These are phyloP conservation scores for Aspergillus novofumigatus DNA, from an alignment of 2,329 filamentous ascomycete species.

Conservation along the genomic window DNA sequence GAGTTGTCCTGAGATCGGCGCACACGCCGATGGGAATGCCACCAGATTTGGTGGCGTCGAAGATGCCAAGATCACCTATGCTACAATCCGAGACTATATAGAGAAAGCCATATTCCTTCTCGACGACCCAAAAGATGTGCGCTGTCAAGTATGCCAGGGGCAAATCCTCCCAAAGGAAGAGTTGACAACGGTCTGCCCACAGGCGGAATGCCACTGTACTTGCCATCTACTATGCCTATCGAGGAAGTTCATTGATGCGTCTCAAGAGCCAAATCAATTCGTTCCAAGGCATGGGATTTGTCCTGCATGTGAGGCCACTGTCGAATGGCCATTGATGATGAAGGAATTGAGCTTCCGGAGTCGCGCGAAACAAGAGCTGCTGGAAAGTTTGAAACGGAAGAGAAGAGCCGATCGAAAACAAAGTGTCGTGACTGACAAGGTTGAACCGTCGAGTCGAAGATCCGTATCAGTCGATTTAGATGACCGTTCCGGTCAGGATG, in stretches of 20 bases:
- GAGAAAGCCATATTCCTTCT: slow-evolving; percentile 49
- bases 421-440: background rate
- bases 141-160: slow-evolving; percentile 50
- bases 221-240: slow-evolving; percentile 58
- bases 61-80: slow-evolving; percentile 52
- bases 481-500: slow-evolving; percentile 13
- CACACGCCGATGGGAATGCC: slow-evolving; percentile 11
- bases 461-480: slow-evolving; percentile 9
- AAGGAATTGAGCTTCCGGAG: slow-evolving; percentile 74
- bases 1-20: slow-evolving; percentile 13
- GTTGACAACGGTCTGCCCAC: slow-evolving; percentile 51
- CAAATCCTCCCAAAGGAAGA: slow-evolving; percentile 34
- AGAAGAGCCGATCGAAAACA: slow-evolving; percentile 34
- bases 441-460: background rate
- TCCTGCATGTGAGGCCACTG: slow-evolving; percentile 59
- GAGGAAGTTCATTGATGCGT: slow-evolving; percentile 45
- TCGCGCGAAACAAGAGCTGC: slow-evolving; percentile 66
- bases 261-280: slow-evolving; percentile 41
- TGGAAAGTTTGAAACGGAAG: slow-evolving; percentile 59
- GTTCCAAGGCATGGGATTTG: slow-evolving; percentile 68
- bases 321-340: slow-evolving; percentile 74
- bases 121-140: slow-evolving; percentile 28
- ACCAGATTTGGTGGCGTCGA: slow-evolving; percentile 37
- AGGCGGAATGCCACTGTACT: slow-evolving; percentile 43
- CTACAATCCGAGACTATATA: slow-evolving; percentile 45